These are phyloP conservation scores for Arabidopsis arenosa DNA, from an alignment of 345 rosid genomes.

Conservation along the genomic window DNA sequence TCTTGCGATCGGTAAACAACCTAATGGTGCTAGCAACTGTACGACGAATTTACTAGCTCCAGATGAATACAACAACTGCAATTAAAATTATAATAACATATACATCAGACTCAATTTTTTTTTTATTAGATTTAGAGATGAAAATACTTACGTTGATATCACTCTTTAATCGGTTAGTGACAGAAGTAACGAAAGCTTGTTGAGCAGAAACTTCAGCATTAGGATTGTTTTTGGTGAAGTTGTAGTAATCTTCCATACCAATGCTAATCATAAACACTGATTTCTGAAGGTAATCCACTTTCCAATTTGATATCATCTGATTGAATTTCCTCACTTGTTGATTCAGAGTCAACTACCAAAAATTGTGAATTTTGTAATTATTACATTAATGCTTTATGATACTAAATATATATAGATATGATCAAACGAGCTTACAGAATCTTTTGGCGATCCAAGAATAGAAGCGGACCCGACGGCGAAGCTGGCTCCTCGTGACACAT, in stretches of 20 bases:
- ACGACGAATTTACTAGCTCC: slow-evolving; percentile 50
- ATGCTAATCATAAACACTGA: slow-evolving; percentile 38
- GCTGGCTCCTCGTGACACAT: slow-evolving; percentile 43
- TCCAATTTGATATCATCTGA: slow-evolving; percentile 33
- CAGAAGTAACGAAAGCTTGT: slow-evolving; percentile 31
- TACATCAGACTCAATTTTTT: neutral
- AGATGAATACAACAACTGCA: slow-evolving; percentile 34
- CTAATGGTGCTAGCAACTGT: slow-evolving; percentile 39
- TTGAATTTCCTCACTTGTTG: slow-evolving; percentile 33
- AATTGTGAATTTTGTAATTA: no score
- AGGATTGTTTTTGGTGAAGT: slow-evolving; percentile 24
- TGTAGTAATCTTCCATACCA: slow-evolving; percentile 37
- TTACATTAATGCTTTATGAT: no score
- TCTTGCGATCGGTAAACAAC: slow-evolving; percentile 46
- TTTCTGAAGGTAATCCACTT: neutral
- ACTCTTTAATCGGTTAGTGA: slow-evolving; percentile 9
- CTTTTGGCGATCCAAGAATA: slow-evolving; percentile 16
- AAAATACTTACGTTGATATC: slow-evolving; percentile 29
- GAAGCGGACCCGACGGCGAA: slow-evolving; percentile 38
- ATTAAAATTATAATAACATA: neutral
- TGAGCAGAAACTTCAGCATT: slow-evolving; percentile 35
- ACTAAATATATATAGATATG: neutral
- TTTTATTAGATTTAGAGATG: neutral
- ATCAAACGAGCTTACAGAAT: slow-evolving; percentile 21
- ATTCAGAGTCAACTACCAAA: slow-evolving; percentile 29